These are phyloP conservation scores for Colletotrichum graminicola DNA, from an alignment of 2,329 filamentous ascomycete species.

Conservation along the genomic window DNA sequence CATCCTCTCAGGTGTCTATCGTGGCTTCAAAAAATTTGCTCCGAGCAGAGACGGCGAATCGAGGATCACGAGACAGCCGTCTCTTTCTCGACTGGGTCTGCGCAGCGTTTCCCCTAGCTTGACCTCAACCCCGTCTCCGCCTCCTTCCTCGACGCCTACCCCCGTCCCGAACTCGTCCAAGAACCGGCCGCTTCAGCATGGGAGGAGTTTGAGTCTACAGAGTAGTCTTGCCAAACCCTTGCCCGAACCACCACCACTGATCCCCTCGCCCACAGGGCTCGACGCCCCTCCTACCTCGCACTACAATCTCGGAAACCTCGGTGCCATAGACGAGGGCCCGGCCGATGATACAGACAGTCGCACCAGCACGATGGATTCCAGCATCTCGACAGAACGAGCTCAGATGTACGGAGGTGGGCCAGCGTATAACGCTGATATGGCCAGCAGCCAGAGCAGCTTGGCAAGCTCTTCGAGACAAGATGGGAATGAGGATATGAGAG, in stretches of 20 bases:
- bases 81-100: slow-evolving; percentile 53
- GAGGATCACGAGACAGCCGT: slow-evolving; percentile 59
- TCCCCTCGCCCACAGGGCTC: slow-evolving; percentile 41
- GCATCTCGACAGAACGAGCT: slow-evolving; percentile 48
- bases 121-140: slow-evolving; percentile 47
- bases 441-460: slow-evolving; percentile 44
- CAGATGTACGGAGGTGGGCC: slow-evolving; percentile 54
- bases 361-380: slow-evolving; percentile 64
- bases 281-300: slow-evolving; percentile 51
- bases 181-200: slow-evolving; percentile 58
- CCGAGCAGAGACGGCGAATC: slow-evolving; percentile 58
- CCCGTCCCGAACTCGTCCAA: slow-evolving; percentile 36
- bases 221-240: slow-evolving; percentile 70
- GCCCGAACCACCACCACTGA: slow-evolving; percentile 60
- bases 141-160: slow-evolving; percentile 42
- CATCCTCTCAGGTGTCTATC: slow-evolving; percentile 64
- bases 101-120: slow-evolving; percentile 50
- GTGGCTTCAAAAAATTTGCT: slow-evolving; percentile 63
- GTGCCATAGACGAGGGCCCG: slow-evolving; percentile 46
- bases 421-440: slow-evolving; percentile 54
- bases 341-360: slow-evolving; percentile 57
- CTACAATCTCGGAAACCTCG: slow-evolving; percentile 47
- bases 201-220: slow-evolving; percentile 65
- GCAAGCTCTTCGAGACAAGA: slow-evolving; percentile 52
- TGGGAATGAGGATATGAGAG: slow-evolving; percentile 57